Conservation (phyloP, 1,139 yeast genomes). For the Petasospora rhodanensis region DNA sequence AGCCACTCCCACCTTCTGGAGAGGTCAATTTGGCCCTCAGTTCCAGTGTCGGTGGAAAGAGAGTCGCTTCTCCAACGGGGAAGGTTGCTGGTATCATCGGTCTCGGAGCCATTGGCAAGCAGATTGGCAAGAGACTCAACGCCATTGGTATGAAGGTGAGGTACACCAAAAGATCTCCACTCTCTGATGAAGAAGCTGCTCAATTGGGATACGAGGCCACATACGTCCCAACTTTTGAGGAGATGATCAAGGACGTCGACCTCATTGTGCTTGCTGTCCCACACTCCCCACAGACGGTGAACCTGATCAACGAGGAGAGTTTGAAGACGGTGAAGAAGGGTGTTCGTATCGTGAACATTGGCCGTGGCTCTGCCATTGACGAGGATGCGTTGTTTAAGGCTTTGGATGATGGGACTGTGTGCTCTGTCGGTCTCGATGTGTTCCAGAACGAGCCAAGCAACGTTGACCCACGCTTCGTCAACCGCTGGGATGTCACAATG, state of each 20-base stretch:
- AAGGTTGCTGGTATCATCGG: constrained; percentile 69
- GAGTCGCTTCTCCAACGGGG: constrained; percentile 48
- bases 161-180: constrained; percentile 53
- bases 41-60: constrained; percentile 47
- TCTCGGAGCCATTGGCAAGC: constrained; percentile 72
- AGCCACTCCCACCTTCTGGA: constrained; percentile 16
- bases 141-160: constrained; percentile 64
- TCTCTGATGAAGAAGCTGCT: constrained; percentile 35
- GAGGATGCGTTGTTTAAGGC: constrained; percentile 69
- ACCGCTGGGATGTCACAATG: constrained; percentile 63
- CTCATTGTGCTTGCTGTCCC: constrained; percentile 68
- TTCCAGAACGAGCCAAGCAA: constrained; percentile 61
- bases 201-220: constrained; percentile 41
- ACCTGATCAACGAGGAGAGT: constrained; percentile 48
- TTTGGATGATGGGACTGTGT: constrained; percentile 59
- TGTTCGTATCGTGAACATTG: constrained; percentile 70
- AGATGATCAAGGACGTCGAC: constrained; percentile 42
- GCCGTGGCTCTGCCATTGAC: constrained; percentile 73
- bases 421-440: constrained; percentile 81
- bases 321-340: constrained; percentile 47
- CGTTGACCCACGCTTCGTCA: constrained; percentile 47
- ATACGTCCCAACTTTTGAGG: constrained; percentile 38
- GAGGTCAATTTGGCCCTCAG: constrained; percentile 25
- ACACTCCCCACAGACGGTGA: constrained; percentile 51
- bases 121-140: constrained; percentile 52